Evolutionary conservation across 2,329 filamentous ascomycete species (phyloP).

Genomic region (Metarhizium brunneum): DNA sequence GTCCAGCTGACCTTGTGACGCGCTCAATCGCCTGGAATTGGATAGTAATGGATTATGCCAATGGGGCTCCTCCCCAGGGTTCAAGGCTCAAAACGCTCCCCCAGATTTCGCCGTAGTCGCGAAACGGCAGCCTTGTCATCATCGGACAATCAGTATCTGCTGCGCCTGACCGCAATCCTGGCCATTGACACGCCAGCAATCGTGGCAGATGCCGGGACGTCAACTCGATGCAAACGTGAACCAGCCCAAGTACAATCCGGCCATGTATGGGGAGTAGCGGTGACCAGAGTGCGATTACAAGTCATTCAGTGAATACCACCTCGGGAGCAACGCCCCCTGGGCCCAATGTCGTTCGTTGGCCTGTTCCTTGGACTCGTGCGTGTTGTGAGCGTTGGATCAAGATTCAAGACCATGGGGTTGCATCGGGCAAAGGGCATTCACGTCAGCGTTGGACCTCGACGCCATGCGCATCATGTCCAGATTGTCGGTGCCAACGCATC

Average conservation of each 20-base stretch:
- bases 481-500: constrained; percentile 7
- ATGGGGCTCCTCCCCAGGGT: not conserved
- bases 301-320: too few relatives aligned
- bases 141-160: not conserved
- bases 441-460: not conserved
- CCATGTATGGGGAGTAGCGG: too few relatives aligned
- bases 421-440: not conserved
- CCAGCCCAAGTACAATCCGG: not conserved
- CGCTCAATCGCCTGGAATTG: not conserved
- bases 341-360: too few relatives aligned
- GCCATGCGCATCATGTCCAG: constrained; percentile 3
- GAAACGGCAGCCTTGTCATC: not conserved
- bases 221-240: not conserved
- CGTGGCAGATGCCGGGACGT: too few relatives aligned
- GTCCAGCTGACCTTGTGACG: constrained; percentile 10
- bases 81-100: not conserved
- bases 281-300: too few relatives aligned
- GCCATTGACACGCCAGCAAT: too few relatives aligned
- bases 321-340: too few relatives aligned
- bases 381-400: not conserved
- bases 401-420: not conserved
- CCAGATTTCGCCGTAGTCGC: not conserved
- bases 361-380: too few relatives aligned
- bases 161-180: too few relatives aligned
- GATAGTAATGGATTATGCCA: not conserved